A percentile compares a stretch with the other conserved stretches of the same genome.
Evolutionary conservation across 1,284 basidiomycete species (phyloP).

Genomic region (Microbotryum silenes-acaulis): DNA sequence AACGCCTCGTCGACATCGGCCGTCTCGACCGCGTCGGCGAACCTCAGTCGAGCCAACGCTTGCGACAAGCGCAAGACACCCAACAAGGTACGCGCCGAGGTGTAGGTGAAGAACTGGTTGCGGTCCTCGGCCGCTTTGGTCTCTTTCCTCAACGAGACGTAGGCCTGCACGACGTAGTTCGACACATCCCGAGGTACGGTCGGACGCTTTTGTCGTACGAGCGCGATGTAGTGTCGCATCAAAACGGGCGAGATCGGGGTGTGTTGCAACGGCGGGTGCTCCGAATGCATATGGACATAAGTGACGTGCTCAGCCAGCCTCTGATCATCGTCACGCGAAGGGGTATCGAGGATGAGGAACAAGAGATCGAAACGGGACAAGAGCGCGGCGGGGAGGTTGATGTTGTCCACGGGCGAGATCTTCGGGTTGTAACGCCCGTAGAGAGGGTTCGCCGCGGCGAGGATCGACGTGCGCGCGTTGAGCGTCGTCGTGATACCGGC

Average conservation of each 20-base stretch:
- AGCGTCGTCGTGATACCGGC: slow-evolving; percentile 98
- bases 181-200: slow-evolving; percentile 79
- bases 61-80: slow-evolving; percentile 91
- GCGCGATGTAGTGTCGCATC: slow-evolving; percentile 94
- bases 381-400: slow-evolving; percentile 94
- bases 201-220: slow-evolving; percentile 81
- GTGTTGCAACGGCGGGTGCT: slow-evolving; percentile 60
- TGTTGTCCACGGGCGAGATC: slow-evolving; percentile 96
- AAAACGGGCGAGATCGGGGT: slow-evolving; percentile 71
- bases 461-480: slow-evolving; percentile 96
- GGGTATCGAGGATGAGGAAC: slow-evolving; percentile 95
- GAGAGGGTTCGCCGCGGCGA: slow-evolving; percentile 95
- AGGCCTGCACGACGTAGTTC: slow-evolving; percentile 88
- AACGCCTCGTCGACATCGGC: slow-evolving; percentile 95
- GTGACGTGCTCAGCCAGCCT: slow-evolving; percentile 94
- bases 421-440: slow-evolving; percentile 98
- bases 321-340: slow-evolving; percentile 88
- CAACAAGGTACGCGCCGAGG: slow-evolving; percentile 91
- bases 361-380: slow-evolving; percentile 93
- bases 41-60: slow-evolving; percentile 84
- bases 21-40: slow-evolving; percentile 67
- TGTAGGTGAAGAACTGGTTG: slow-evolving; percentile 85
- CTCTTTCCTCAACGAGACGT: slow-evolving; percentile 86
- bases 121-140: slow-evolving; percentile 77
- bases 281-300: slow-evolving; percentile 93